A percentile compares a stretch with the other conserved stretches of the same genome.
phyloP scores from a whole-genome alignment of 2,329 filamentous ascomycete species.

The Aspergillus udagawae region DNA sequence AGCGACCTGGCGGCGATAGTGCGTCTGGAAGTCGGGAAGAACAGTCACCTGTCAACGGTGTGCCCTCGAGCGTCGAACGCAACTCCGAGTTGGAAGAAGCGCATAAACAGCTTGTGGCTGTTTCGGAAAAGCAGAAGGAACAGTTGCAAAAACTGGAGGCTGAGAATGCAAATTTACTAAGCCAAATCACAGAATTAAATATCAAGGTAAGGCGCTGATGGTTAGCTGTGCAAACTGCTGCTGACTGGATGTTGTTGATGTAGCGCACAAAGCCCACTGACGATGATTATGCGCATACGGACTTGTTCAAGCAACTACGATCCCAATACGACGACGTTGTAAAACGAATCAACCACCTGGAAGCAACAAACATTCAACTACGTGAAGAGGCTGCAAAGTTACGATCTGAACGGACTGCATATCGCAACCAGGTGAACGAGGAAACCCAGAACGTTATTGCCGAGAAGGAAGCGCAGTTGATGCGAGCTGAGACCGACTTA shows the following conservation, averaged over 20 bases:
- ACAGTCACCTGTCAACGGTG: slow-evolving; percentile 54
- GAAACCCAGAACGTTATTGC: slow-evolving; percentile 69
- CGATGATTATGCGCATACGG: slow-evolving; percentile 88
- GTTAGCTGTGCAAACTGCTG: neutral
- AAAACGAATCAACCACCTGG: slow-evolving; percentile 84
- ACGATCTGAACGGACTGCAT: slow-evolving; percentile 78
- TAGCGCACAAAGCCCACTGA: slow-evolving; percentile 71
- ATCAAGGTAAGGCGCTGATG: slow-evolving; percentile 44
- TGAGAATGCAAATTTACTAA: slow-evolving; percentile 69
- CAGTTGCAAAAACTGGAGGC: slow-evolving; percentile 75
- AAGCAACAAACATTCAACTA: slow-evolving; percentile 80
- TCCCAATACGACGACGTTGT: slow-evolving; percentile 88
- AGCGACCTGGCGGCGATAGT: slow-evolving; percentile 45
- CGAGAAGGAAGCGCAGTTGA: slow-evolving; percentile 78
- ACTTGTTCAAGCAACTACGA: slow-evolving; percentile 89
- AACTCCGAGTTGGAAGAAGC: slow-evolving; percentile 69
- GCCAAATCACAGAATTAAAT: slow-evolving; percentile 74
- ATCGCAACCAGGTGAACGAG: slow-evolving; percentile 73
- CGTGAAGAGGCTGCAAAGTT: slow-evolving; percentile 81
- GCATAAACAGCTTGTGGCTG: slow-evolving; percentile 72
- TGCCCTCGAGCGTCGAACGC: slow-evolving; percentile 48
- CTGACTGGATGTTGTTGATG: slow-evolving; percentile 5
- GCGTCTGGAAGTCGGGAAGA: slow-evolving; percentile 49
- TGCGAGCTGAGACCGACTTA: slow-evolving; percentile 76
- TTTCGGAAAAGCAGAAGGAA: slow-evolving; percentile 78